Evolutionary conservation across 495 filamentous ascomycete genomes (phyloP).

Genomic region (Lasiosphaeria ovina): DNA sequence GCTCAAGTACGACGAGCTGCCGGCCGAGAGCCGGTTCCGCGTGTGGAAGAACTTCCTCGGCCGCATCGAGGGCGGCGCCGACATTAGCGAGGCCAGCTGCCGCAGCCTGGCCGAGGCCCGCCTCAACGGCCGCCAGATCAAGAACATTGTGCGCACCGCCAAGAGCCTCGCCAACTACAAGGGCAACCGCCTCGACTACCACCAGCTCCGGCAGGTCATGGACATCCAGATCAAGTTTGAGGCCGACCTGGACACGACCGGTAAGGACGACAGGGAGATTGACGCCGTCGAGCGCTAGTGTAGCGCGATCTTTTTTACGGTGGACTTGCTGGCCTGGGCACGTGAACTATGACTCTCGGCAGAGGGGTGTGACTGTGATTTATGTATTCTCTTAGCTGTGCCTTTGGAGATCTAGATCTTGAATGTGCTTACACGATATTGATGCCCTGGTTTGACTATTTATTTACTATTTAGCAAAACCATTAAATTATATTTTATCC

Average conservation of each 20-base stretch:
- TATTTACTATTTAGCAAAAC: too few relatives aligned
- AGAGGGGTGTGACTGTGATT: too few relatives aligned
- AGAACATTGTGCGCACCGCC: constrained; percentile 21
- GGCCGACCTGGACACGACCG: constrained; percentile 7
- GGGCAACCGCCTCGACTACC: constrained; percentile 11
- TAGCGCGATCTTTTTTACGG: neutral
- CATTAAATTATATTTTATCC: too few relatives aligned
- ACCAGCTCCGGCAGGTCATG: constrained; percentile 17
- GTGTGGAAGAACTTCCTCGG: constrained; percentile 34
- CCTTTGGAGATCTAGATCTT: too few relatives aligned
- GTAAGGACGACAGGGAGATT: constrained; percentile 1
- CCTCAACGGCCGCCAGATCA: constrained; percentile 21
- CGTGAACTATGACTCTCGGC: too few relatives aligned
- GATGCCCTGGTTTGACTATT: too few relatives aligned
- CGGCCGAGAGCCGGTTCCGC: constrained; percentile 22
- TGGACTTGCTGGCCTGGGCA: too few relatives aligned
- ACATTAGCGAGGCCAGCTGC: constrained; percentile 6
- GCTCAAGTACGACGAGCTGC: constrained; percentile 35
- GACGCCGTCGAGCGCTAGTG: constrained; percentile 3
- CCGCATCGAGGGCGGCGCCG: neutral
- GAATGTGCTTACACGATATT: too few relatives aligned
- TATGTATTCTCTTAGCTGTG: too few relatives aligned
- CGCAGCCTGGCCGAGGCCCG: constrained; percentile 6
- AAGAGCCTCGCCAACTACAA: constrained; percentile 18
- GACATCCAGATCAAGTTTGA: constrained; percentile 22